phyloP scores from a whole-genome alignment of 176 grass and related monocot species.

The Urochloa ruziziensis region DNA sequence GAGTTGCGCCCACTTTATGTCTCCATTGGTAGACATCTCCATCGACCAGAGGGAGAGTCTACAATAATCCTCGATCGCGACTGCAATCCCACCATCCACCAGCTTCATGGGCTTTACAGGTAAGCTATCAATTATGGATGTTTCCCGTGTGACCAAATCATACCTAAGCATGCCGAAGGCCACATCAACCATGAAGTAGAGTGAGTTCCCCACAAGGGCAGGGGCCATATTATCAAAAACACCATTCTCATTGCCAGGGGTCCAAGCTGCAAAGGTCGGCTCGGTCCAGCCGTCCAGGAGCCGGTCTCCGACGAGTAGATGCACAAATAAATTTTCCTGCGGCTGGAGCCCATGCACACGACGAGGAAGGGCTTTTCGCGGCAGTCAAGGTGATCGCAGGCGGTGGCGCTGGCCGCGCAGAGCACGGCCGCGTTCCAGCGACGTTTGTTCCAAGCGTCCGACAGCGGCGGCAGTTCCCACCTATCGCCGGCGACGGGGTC shows the following conservation, averaged over 20 bases:
- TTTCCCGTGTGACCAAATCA: background rate
- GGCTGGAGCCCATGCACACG: background rate
- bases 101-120: background rate
- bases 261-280: too few relatives aligned
- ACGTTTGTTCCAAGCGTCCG: background rate
- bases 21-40: background rate
- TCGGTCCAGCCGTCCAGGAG: background rate
- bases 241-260: too few relatives aligned
- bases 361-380: background rate
- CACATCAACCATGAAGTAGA: background rate
- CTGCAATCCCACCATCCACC: background rate
- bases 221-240: too few relatives aligned
- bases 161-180: background rate
- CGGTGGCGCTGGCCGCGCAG: background rate
- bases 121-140: background rate
- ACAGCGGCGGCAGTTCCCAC: background rate
- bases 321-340: background rate
- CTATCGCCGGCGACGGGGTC: background rate
- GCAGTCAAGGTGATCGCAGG: background rate
- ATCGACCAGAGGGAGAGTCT: background rate
- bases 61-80: background rate
- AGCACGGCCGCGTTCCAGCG: background rate
- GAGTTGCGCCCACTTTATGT: background rate
- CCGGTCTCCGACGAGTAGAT: background rate
- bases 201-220: background rate